Percentiles rank a stretch among this genome's conserved stretches.
These are phyloP conservation scores for Cordia subcordata DNA, from an alignment of 257 asterid genomes.

Conservation along the genomic window DNA sequence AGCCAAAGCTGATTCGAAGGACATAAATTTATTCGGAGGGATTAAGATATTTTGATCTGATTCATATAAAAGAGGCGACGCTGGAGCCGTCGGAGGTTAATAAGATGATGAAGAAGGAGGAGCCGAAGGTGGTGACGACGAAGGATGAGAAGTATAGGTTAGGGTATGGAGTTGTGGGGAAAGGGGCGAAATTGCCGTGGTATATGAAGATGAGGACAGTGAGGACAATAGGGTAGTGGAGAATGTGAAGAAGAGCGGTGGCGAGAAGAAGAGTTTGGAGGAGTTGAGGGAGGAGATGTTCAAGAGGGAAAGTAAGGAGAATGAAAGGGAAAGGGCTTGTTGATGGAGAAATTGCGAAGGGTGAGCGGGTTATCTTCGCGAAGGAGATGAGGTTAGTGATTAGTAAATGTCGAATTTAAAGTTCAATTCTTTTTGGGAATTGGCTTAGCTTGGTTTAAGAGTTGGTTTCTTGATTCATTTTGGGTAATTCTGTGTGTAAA, in stretches of 20 bases:
- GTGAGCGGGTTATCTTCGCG: slow-evolving; percentile 56
- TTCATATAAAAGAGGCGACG: slow-evolving; percentile 29
- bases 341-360: slow-evolving; percentile 45
- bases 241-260: slow-evolving; percentile 36
- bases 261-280: slow-evolving; percentile 76
- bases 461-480: no score
- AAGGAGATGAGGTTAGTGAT: slow-evolving; percentile 51
- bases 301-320: slow-evolving; percentile 70
- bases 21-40: slow-evolving; percentile 81
- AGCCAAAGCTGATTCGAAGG: slow-evolving; percentile 46
- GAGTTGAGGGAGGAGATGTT: slow-evolving; percentile 89
- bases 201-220: slow-evolving; percentile 43
- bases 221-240: slow-evolving; percentile 14
- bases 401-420: background rate
- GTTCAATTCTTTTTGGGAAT: no score
- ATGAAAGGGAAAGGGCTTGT: slow-evolving; percentile 75
- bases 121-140: slow-evolving; percentile 71
- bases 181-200: slow-evolving; percentile 96
- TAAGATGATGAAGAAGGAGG: slow-evolving; percentile 61
- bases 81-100: slow-evolving; percentile 29
- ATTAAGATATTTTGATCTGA: slow-evolving; percentile 77
- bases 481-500: no score
- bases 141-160: slow-evolving; percentile 82
- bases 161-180: slow-evolving; percentile 90
- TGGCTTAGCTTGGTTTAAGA: no score